Base-by-base conservation (phyloP, 169 alveolate genomes). In the Plasmodium inui region DNA sequence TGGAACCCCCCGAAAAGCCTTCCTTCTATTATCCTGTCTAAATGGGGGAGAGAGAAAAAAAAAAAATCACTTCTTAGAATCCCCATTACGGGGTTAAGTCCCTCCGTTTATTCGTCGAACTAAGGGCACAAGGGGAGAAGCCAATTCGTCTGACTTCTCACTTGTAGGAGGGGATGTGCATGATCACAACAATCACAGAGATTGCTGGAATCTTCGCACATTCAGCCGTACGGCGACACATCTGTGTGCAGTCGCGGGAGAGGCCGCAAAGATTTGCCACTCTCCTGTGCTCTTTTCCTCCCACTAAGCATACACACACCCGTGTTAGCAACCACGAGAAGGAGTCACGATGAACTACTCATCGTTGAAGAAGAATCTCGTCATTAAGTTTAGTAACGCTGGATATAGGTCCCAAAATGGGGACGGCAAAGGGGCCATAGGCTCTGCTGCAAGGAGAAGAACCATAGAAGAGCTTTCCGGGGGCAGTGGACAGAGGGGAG, bases 321-420 rank as follows among this genome's bases (percentile, higher is more conserved):
- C 8, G 26, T 50, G 61, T 26, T 19, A 67, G 76, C 37, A 67
- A 67, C 76, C 17, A 10, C 17, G 32, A 22, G 39, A 28, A 39
- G 22, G 41, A 39, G 46, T 8, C 10, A 84, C 32, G 19, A 86
- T 86, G 93, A 86, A 86, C 30, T 76, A 86, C 41, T 32, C 86
- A 2, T 37, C 41, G n/a, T 26, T 86, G 61, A 86, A 86, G 70
- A 86, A 76, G 39, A 86, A 76, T 10, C 71, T 86, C 28, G 39
- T 86, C 2, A 41, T 74, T 55, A 86, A 86, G 39, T 86, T 86
- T 39, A 73, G 53, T 12, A 70, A 76, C 32, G 4, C n/a, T 67
- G 76, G 30, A 26, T 17, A 26, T 67, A 26, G 37, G 6, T 26
- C 41, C 17, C 76, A 19, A 67, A 67, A 67, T 67, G 37, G 10